These are phyloP conservation scores for Beverwykella pulmonaria DNA, from an alignment of 495 filamentous ascomycete genomes.

Conservation along the genomic window DNA sequence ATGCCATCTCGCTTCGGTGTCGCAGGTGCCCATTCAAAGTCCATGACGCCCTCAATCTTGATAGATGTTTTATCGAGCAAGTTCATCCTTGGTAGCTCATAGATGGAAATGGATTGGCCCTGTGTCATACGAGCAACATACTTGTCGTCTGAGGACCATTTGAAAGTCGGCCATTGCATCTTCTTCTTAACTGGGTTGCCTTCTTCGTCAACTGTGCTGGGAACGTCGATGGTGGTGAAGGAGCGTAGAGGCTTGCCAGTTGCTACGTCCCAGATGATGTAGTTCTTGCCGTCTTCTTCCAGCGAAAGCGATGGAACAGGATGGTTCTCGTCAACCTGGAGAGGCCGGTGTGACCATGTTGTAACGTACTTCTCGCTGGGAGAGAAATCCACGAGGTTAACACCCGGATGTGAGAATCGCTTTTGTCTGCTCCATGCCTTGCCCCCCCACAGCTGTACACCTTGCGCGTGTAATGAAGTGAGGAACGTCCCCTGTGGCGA, in stretches of 20 bases:
- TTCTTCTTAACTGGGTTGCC: constrained; percentile 82
- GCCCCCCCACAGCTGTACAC: constrained; percentile 96
- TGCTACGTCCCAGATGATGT: constrained; percentile 96
- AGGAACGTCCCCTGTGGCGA: constrained; percentile 92
- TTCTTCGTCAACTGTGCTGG: constrained; percentile 58
- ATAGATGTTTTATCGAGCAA: constrained; percentile 84
- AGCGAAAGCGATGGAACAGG: constrained; percentile 66
- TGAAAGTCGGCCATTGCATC: constrained; percentile 97
- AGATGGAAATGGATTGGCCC: constrained; percentile 86
- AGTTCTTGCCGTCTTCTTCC: constrained; percentile 98
- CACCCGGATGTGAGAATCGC: constrained; percentile 90
- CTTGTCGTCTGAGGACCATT: constrained; percentile 96
- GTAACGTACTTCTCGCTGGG: constrained; percentile 90
- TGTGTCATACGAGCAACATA: constrained; percentile 93
- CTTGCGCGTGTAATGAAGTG: constrained; percentile 90
- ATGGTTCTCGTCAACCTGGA: constrained; percentile 86
- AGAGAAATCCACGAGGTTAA: constrained; percentile 95
- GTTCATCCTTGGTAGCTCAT: constrained; percentile 90
- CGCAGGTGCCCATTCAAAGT: constrained; percentile 96
- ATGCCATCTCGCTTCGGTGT: constrained; percentile 74
- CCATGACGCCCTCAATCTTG: constrained; percentile 93
- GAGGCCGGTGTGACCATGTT: constrained; percentile 92
- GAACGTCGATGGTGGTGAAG: constrained; percentile 81
- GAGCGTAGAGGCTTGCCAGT: constrained; percentile 88
- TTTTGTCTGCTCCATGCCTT: constrained; percentile 84